Base-by-base conservation (phyloP, 2,329 filamentous ascomycete species). In the Aquanectria penicillioides region DNA sequence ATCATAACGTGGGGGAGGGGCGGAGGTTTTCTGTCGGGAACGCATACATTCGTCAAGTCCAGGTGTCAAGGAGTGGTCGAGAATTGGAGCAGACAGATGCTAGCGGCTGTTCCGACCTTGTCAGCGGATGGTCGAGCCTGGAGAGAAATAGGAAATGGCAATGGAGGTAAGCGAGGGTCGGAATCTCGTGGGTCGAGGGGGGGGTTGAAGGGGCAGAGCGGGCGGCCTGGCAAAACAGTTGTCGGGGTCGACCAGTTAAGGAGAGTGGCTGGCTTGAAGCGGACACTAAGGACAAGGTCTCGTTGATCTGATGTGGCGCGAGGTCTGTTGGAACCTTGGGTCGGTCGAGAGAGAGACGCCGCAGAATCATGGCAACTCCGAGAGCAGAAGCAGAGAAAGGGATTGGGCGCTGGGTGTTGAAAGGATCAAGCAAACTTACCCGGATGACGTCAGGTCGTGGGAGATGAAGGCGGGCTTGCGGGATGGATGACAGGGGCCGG, bases 361-460 rank as follows among this genome's bases (percentile, higher is more conserved):
- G 13, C 48, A 48, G 34, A n/a, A n/a, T n/a, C n/a, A n/a, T n/a
- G 22, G 47, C 41, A 34, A n/a, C 6, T 20, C 53, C 36, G 10
- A 47, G 54, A n/a, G n/a, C n/a, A n/a, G n/a, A 40, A 38, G 38
- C 41, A 48, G 58, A 54, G 49, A 25, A 57, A 49, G 29, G 37
- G 55, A 54, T 61, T 62, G 52, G 57, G 57, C 43, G 57, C 43
- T 52, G 43, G 57, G 58, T 63, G 26, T 20, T 15, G 44, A 65
- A 28, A 62, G 57, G 44, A 58, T 63, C 41, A 52, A 10, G 43
- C 38, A 57, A 29, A 68, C 64, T 67, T 61, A 69, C 67, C 59
- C 56, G 46, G 55, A 69, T 69, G 67, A 69, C 67, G 67, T 69
- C 65, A 70, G 65, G 65, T 59, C 49, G 36, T 36, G 5, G 33